These are phyloP conservation scores for Phaeosphaeria sp. DNA, from an alignment of 2,329 filamentous ascomycete species.

Conservation along the genomic window DNA sequence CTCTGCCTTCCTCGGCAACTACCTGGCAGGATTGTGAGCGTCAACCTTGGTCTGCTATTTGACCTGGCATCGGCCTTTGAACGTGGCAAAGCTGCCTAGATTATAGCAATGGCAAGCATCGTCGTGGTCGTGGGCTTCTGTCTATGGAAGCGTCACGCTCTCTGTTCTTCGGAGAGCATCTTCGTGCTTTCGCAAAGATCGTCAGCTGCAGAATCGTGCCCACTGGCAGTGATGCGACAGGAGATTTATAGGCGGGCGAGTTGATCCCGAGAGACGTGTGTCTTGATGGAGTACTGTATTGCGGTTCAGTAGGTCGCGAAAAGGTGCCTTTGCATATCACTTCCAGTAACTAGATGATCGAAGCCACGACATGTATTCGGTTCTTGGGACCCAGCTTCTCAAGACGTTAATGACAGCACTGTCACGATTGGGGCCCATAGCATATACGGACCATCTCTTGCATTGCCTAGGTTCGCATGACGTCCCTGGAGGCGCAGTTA, in stretches of 20 bases:
- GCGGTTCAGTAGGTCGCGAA: background rate
- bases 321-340: background rate
- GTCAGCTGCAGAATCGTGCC: background rate
- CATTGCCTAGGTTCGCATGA: background rate
- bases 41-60: background rate
- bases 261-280: background rate
- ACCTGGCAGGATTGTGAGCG: constrained; percentile 12
- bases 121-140: constrained; percentile 14
- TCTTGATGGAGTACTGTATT: background rate
- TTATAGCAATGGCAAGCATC: constrained; percentile 4
- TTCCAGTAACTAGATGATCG: background rate
- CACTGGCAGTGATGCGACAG: background rate
- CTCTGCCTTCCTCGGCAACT: constrained; percentile 3
- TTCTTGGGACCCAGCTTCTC: background rate
- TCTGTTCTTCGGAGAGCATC: background rate
- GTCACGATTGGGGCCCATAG: background rate
- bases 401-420: background rate
- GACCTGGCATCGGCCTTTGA: background rate
- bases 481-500: background rate
- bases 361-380: background rate
- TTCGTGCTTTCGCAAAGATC: background rate
- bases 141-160: background rate
- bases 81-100: background rate
- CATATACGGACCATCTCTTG: background rate
- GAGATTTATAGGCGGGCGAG: background rate